Percentiles rank a stretch among this genome's conserved stretches.
Evolutionary conservation across 345 rosid species (phyloP).

Genomic region (Zanthoxylum bungeanum): DNA sequence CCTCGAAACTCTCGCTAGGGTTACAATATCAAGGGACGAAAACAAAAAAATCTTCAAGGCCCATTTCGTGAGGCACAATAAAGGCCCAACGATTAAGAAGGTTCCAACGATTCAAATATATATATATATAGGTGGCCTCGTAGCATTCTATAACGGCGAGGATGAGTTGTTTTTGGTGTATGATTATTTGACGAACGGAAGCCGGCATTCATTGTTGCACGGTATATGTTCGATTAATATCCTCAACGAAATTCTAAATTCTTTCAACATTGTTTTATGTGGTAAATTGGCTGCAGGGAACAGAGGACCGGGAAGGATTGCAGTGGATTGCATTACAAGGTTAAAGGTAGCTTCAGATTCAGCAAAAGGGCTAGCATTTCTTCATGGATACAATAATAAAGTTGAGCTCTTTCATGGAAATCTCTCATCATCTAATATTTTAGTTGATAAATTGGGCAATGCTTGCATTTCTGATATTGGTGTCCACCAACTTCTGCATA

Average conservation of each 20-base stretch:
- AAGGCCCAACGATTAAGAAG: no score
- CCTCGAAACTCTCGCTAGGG: no score
- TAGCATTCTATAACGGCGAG: constrained; percentile 29
- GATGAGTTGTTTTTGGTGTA: constrained; percentile 42
- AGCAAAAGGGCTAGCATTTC: constrained; percentile 38
- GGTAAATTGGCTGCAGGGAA: constrained; percentile 15
- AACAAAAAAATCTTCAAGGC: no score
- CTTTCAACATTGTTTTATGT: neutral
- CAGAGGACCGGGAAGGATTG: constrained; percentile 45
- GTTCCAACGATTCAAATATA: no score
- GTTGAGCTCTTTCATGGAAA: constrained; percentile 38
- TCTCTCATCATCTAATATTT: constrained; percentile 36
- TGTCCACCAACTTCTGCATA: constrained; percentile 29
- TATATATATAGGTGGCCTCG: constrained; percentile 38
- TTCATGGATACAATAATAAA: constrained; percentile 29
- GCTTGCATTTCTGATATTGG: constrained; percentile 37
- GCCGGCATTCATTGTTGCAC: constrained; percentile 39
- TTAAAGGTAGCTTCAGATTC: constrained; percentile 39
- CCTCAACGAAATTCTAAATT: neutral
- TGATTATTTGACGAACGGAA: constrained; percentile 36
- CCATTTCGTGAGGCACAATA: no score
- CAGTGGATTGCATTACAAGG: constrained; percentile 35
- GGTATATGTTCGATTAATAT: constrained; percentile 13
- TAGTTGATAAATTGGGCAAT: constrained; percentile 26
- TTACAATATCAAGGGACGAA: no score